A percentile compares a stretch with the other conserved stretches of the same genome.
Evolutionary conservation across 352 stramenopile genomes (phyloP).

Genomic region (Phytophthora pluvialis): DNA sequence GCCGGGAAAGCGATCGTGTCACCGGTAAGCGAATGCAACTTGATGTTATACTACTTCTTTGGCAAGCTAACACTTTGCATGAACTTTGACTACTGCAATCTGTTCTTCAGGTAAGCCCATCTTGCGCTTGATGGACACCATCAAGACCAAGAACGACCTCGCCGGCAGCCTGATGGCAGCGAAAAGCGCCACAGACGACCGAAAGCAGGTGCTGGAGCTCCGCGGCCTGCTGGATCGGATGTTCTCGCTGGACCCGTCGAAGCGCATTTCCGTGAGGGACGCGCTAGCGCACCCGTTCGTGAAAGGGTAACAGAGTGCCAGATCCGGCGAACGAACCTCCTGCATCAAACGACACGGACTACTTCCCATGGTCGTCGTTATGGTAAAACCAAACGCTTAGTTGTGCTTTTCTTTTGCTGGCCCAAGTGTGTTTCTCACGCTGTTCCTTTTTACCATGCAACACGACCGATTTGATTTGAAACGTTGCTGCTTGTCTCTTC

Average conservation of each 20-base stretch:
- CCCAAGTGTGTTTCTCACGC: conserved; percentile 2
- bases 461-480: conserved; percentile 10
- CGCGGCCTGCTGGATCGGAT: conserved; percentile 84
- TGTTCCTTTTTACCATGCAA: conserved; percentile 6
- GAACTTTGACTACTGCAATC: too few species aligned
- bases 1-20: conserved; percentile 80
- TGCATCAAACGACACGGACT: background rate
- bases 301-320: conserved; percentile 27
- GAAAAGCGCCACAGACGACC: conserved; percentile 72
- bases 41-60: background rate
- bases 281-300: conserved; percentile 86
- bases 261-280: conserved; percentile 77
- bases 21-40: conserved; percentile 55
- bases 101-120: conserved; percentile 64
- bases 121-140: conserved; percentile 70
- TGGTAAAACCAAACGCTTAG: conserved; percentile 2
- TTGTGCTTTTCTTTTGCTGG: background rate
- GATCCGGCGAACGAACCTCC: background rate
- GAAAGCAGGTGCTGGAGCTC: conserved; percentile 68
- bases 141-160: conserved; percentile 74
- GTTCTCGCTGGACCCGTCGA: conserved; percentile 81
- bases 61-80: too few species aligned
- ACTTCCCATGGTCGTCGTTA: background rate
- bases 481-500: background rate
- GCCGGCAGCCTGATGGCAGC: conserved; percentile 53